Conservation (phyloP, 345 rosid species). For the Salix dunnii region DNA sequence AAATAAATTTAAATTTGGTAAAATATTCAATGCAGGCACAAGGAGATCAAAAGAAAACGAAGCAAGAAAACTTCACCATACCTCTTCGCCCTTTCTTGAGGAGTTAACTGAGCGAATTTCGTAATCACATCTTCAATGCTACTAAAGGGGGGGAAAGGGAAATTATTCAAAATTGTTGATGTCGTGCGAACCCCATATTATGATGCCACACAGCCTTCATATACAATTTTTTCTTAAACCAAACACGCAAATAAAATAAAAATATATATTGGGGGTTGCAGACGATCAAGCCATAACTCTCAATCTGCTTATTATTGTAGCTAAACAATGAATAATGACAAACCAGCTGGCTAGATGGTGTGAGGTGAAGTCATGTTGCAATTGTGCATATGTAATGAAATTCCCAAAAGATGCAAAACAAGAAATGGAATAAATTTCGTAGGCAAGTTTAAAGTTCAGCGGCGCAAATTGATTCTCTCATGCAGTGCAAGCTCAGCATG, state of each 20-base stretch:
- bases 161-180: background rate
- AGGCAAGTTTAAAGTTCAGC: background rate
- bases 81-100: slow-evolving; percentile 36
- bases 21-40: background rate
- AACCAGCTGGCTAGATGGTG: background rate
- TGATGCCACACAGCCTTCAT: background rate
- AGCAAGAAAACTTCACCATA: background rate
- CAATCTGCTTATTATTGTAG: background rate
- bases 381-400: background rate
- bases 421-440: background rate
- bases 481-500: background rate
- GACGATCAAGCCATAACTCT: background rate
- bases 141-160: background rate
- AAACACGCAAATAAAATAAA: background rate
- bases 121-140: slow-evolving; percentile 27
- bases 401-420: background rate
- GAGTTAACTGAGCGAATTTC: slow-evolving; percentile 29
- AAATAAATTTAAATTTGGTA: background rate
- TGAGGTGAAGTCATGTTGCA: background rate
- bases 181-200: background rate
- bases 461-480: background rate
- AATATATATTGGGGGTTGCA: background rate
- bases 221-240: background rate
- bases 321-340: background rate
- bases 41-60: background rate